A percentile compares a stretch with the other conserved stretches of the same genome.
Conservation (phyloP, 1,284 basidiomycete species). For the Gymnopus androsaceus region DNA sequence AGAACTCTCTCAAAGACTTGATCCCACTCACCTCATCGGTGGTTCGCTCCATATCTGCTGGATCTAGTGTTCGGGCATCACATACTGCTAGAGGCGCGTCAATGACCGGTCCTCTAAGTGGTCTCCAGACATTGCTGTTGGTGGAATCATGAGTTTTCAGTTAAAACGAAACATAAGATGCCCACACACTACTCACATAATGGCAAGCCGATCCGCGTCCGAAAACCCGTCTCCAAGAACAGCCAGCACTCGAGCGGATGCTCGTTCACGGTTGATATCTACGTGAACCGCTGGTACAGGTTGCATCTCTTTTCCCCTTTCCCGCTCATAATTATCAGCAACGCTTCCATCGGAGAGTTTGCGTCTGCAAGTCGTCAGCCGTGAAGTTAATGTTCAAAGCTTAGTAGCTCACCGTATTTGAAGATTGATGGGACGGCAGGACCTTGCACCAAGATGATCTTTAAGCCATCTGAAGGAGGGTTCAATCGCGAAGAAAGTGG, state of each 20-base stretch:
- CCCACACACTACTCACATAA: conserved; percentile 5
- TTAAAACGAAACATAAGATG: background rate
- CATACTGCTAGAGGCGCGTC: conserved; percentile 16
- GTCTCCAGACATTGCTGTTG: conserved; percentile 17
- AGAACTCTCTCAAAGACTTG: background rate
- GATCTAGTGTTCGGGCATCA: conserved; percentile 14
- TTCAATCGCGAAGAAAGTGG: background rate
- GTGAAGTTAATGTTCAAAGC: background rate
- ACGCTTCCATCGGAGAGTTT: background rate
- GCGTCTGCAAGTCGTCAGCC: background rate
- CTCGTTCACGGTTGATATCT: conserved; percentile 16
- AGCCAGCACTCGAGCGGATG: conserved; percentile 1
- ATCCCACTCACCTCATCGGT: conserved; percentile 10
- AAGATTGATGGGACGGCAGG: conserved; percentile 8
- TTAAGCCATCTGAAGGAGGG: conserved; percentile 10
- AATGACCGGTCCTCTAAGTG: conserved; percentile 15
- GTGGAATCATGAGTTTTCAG: no score
- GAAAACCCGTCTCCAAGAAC: conserved; percentile 11
- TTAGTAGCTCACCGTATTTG: conserved; percentile 14
- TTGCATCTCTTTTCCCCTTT: conserved; percentile 7
- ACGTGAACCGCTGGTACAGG: conserved; percentile 18
- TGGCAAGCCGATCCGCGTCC: conserved; percentile 8
- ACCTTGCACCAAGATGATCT: conserved; percentile 12
- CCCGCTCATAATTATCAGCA: conserved; percentile 1
- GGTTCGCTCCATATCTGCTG: conserved; percentile 14